A percentile compares a stretch with the other conserved stretches of the same genome.
Evolutionary conservation across 2,329 filamentous ascomycete species (phyloP).

Genomic region (Sporothrix euskadiensis): DNA sequence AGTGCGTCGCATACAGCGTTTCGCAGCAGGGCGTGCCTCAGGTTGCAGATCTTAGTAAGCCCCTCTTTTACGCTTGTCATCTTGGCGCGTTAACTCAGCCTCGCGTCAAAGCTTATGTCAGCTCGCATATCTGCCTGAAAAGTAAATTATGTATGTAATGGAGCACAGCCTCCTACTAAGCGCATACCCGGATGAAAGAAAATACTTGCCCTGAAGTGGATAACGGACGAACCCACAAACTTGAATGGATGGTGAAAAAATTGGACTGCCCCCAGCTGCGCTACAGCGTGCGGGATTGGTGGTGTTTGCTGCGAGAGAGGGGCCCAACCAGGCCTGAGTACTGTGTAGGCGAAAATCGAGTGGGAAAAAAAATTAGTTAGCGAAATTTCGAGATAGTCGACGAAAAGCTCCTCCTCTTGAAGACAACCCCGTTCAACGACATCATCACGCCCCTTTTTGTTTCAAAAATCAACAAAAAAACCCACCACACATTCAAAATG

Average conservation of each 20-base stretch:
- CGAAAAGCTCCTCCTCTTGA: conserved; percentile 19
- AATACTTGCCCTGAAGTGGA: conserved; percentile 33
- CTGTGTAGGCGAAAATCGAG: conserved; percentile 28
- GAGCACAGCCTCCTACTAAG: not conserved
- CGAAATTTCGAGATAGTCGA: conserved; percentile 14
- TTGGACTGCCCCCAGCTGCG: conserved; percentile 12
- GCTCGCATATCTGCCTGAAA: not conserved
- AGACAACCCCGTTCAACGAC: conserved; percentile 14
- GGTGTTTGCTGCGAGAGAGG: conserved; percentile 9
- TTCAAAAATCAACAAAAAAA: conserved; percentile 21
- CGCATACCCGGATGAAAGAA: conserved; percentile 27
- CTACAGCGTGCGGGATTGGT: conserved; percentile 7
- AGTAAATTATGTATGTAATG: not conserved
- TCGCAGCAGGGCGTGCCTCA: not conserved
- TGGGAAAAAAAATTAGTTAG: conserved; percentile 29
- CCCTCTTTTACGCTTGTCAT: not conserved
- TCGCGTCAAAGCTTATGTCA: conserved; percentile 10
- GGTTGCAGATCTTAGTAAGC: not conserved
- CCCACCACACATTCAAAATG: conserved; percentile 46
- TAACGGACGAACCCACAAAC: conserved; percentile 44
- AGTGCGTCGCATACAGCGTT: conserved; percentile 7
- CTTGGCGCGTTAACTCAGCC: conserved; percentile 13
- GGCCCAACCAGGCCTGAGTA: not conserved
- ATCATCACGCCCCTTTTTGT: conserved; percentile 20
- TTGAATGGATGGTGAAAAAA: conserved; percentile 32